Evolutionary conservation across 306 rosid genomes (phyloP).

Genomic region (Cucumis cinereus): DNA sequence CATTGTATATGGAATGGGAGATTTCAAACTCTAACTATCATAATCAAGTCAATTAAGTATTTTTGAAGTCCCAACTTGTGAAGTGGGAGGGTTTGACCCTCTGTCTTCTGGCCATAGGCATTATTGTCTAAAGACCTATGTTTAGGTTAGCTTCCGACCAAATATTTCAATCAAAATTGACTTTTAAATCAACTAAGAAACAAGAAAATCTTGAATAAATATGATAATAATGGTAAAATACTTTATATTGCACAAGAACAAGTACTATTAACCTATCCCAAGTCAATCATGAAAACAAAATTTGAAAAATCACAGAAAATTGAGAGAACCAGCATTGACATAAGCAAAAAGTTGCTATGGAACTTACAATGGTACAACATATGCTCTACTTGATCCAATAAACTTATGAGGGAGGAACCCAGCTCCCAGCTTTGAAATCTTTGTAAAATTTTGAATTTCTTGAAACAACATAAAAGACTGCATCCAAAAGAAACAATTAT

Average conservation of each 20-base stretch:
- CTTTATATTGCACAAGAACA: not conserved
- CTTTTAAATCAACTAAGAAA: not conserved
- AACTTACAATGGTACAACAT: not conserved
- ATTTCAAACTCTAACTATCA: too few species aligned
- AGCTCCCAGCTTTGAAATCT: conserved; percentile 72
- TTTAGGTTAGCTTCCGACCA: too few species aligned
- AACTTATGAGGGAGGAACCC: conserved; percentile 53
- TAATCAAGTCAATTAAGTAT: too few species aligned
- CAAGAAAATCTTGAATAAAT: not conserved
- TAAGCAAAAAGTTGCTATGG: not conserved
- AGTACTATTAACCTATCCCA: not conserved
- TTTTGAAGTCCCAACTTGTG: too few species aligned
- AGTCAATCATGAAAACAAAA: not conserved
- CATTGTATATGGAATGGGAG: too few species aligned
- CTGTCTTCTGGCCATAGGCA: too few species aligned
- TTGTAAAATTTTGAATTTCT: conserved; percentile 57
- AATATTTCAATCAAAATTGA: too few species aligned
- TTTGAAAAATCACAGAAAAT: not conserved
- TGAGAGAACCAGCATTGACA: not conserved
- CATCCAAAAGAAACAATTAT: conserved; percentile 8
- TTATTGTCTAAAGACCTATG: too few species aligned
- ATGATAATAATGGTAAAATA: not conserved
- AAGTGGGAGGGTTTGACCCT: too few species aligned
- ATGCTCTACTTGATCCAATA: not conserved
- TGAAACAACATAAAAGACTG: conserved; percentile 84